Conservation (phyloP, 1,284 basidiomycete species). For the Prillingera fragicola region DNA sequence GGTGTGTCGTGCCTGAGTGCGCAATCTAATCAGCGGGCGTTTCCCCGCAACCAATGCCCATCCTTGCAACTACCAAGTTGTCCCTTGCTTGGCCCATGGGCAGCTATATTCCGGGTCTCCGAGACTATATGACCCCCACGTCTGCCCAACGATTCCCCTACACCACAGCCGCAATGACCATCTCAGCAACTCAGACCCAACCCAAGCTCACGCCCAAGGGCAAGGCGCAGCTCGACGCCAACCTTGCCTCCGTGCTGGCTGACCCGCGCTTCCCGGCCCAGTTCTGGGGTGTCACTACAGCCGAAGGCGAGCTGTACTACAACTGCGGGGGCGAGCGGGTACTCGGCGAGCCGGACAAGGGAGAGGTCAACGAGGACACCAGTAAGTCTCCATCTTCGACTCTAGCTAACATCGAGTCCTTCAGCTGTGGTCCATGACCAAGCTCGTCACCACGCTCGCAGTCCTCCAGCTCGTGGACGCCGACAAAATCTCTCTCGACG, state of each 20-base stretch:
- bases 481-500: constrained; percentile 8
- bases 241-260: constrained; percentile 18
- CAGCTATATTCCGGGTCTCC: no score
- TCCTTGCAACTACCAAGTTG: no score
- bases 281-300: constrained; percentile 31
- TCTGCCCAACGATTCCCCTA: no score
- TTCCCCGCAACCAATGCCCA: no score
- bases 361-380: constrained; percentile 27
- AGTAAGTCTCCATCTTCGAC: constrained; percentile 20
- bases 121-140: no score
- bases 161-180: no score
- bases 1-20: no score
- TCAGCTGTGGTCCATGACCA: constrained; percentile 36
- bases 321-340: constrained; percentile 28
- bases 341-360: constrained; percentile 27
- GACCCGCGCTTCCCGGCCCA: constrained; percentile 23
- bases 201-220: constrained; percentile 15
- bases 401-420: constrained; percentile 4
- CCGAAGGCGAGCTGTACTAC: constrained; percentile 30
- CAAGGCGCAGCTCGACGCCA: constrained; percentile 23
- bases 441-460: constrained; percentile 35
- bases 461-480: constrained; percentile 26
- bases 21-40: no score
- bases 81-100: no score
- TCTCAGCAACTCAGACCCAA: no score